Evolutionary conservation across 2,329 filamentous ascomycete genomes (phyloP), one percentile per base, ranked within the genome.

Genomic region (Botrytis aclada): DNA sequence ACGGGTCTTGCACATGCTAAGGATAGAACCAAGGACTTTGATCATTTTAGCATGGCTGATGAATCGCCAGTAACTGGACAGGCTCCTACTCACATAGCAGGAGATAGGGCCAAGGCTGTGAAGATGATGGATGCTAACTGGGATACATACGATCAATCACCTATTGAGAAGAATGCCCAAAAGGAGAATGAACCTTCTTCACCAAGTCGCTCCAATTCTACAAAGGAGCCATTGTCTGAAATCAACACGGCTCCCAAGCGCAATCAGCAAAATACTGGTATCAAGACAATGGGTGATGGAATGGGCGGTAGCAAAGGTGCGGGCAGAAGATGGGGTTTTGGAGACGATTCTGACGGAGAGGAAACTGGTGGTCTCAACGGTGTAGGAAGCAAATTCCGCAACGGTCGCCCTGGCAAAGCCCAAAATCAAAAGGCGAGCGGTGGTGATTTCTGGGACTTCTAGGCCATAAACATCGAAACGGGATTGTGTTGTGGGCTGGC

Each of bases 21-120:
- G 79, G 88, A 91, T 81, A 91, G 93, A 72, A 86, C 86, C 79
- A 93, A 95, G 82, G 89, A 93, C 80, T 95, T 97, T 77, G 90
- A 90, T 66, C 82, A 97, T 78, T 97, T 94, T 84, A 86, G 86
- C 69, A 90, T 97, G 84, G 86, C 86, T 10, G 94, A 97, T 80
- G 85, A 89, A 18, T 89, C 89, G 74, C 88, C 89, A 47, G 83
- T 83, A 16, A 81, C 81, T 29, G 84, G 84, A 71, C 78, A 71
- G 77, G 78, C 80, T 72, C 79, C 83, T 79, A 81, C 85, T 79
- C 84, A 83, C 32, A 79, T 89, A 32, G 81, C 86, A 69, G 86
- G 89, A 71, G 88, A 89, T 75, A 88, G 88, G 76, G 86, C 88
- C 81, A 93, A 93, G 83, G 90, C 87, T 4, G 88, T 93, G 70